Evolutionary conservation across 1,284 basidiomycete species (phyloP).

Genomic region (Irpex lacteus): DNA sequence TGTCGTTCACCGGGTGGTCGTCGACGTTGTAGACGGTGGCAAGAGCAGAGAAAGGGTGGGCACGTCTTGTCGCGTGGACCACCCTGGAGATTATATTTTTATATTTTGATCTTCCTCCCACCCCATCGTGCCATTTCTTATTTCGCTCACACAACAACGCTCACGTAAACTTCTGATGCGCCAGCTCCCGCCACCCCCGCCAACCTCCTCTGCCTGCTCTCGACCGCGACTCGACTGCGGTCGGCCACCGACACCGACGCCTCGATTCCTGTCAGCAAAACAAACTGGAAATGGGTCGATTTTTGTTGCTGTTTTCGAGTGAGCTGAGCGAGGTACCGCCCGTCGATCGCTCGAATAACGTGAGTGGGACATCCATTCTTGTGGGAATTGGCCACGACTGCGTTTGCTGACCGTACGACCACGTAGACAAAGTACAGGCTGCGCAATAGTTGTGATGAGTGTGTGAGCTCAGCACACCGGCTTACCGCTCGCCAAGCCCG

Average conservation of each 20-base stretch:
- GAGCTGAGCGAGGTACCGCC: background rate
- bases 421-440: background rate
- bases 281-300: background rate
- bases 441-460: background rate
- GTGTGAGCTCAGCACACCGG: background rate
- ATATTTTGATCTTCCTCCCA: constrained; percentile 1
- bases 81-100: background rate
- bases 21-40: constrained; percentile 3
- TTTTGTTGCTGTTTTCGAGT: background rate
- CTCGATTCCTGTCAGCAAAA: background rate
- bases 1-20: background rate
- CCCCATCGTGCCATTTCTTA: constrained; percentile 15
- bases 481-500: background rate
- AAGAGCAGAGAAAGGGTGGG: constrained; percentile 8
- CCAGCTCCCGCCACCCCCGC: background rate
- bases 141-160: background rate
- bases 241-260: background rate
- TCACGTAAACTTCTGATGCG: constrained; percentile 11
- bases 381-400: background rate
- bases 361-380: background rate
- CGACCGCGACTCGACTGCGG: background rate
- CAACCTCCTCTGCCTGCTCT: background rate
- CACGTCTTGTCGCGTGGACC: constrained; percentile 6
- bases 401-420: background rate
- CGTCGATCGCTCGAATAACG: background rate